Evolutionary conservation across 2,329 filamentous ascomycete species (phyloP), one percentile per base, ranked within the genome.

Genomic region (Dactylellina cionopaga): DNA sequence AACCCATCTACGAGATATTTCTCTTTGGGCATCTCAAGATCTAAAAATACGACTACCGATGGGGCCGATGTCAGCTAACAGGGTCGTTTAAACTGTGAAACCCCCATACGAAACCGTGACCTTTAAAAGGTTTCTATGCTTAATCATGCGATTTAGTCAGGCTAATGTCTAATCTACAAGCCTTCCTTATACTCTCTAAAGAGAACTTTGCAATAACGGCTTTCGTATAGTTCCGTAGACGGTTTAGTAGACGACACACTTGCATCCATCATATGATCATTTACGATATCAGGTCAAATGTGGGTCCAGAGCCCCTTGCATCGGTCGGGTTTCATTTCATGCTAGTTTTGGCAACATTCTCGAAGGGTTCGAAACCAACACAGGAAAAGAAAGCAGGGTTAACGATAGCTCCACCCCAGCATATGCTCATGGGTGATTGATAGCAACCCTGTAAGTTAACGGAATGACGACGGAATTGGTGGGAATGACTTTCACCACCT

Each of bases 191-290:
- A 55, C 33, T 11, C 29, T 39, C 33, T n/a, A 55, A 27, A 41
- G 35, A 17, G 29, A 25, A 13, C 19, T 35, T 17, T 33, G 24
- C 11, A 11, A 17, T 55, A 39, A 17, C 51, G 33, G 29, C 41
- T 43, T 49, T 60, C 15, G 58, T 84, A n/a, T n/a, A n/a, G n/a
- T n/a, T n/a, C n/a, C n/a, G n/a, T n/a, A n/a, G n/a, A n/a, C n/a
- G n/a, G n/a, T n/a, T n/a, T n/a, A n/a, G n/a, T n/a, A n/a, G n/a
- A n/a, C n/a, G n/a, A n/a, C n/a, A n/a, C n/a, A n/a, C n/a, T n/a
- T n/a, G n/a, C n/a, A 54, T 0, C 83, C 83, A 75, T 85, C 84
- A 25, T 83, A 80, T 64, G 85, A 75, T 0, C 79, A 83, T 0
- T 83, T 9, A 43, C 39, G 24, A 15, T 31, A 11, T 81, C 1